These are phyloP conservation scores for Fusarium sp. DNA, from an alignment of 2,329 filamentous ascomycete species.

Conservation along the genomic window DNA sequence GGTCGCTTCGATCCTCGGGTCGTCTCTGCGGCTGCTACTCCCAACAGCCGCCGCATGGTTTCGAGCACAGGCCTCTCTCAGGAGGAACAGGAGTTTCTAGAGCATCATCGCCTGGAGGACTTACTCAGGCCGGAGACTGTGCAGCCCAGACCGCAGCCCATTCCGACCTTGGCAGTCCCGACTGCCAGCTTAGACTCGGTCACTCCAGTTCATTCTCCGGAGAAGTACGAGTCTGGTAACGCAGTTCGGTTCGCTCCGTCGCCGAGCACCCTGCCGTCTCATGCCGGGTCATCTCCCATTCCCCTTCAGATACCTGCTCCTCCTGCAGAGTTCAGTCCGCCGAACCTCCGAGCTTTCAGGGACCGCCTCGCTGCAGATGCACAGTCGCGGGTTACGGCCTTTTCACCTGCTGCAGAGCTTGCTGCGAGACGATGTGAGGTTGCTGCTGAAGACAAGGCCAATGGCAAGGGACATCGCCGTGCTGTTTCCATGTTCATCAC, in stretches of 20 bases:
- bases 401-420: constrained; percentile 4
- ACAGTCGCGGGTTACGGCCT: not conserved
- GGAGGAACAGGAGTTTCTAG: not conserved
- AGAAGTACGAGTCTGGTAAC: not conserved
- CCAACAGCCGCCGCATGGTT: not conserved
- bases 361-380: constrained; percentile 2
- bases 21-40: not conserved
- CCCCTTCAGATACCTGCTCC: constrained; percentile 1
- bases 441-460: not conserved
- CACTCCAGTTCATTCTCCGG: constrained; percentile 8
- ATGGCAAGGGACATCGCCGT: constrained; percentile 10
- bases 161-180: not conserved
- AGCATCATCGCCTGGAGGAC: not conserved
- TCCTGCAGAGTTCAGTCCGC: not conserved
- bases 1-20: not conserved
- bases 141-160: not conserved
- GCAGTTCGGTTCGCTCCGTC: constrained; percentile 8
- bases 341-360: constrained; percentile 2
- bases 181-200: not conserved
- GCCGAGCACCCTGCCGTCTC: not conserved
- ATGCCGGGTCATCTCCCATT: constrained; percentile 1
- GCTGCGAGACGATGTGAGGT: constrained; percentile 15
- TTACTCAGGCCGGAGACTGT: not conserved
- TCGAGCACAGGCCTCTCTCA: not conserved
- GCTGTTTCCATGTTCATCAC: constrained; percentile 1